A percentile compares a stretch with the other conserved stretches of the same genome.
Evolutionary conservation across 257 asterid genomes (phyloP).

Genomic region (Nyctanthes arbortristis): DNA sequence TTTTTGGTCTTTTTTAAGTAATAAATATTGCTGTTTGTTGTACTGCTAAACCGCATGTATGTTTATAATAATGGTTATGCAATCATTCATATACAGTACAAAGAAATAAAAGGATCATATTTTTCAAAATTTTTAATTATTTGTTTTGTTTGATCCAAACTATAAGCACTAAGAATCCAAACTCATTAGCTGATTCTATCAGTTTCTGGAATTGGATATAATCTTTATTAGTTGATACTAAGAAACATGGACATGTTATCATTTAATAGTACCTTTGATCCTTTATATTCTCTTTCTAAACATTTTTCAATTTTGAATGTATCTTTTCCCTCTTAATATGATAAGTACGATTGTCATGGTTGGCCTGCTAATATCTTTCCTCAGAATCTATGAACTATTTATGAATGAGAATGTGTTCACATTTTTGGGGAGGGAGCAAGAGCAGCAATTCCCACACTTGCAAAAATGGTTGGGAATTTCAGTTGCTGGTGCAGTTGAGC

Average conservation of each 20-base stretch:
- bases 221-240: background rate
- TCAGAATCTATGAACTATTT: constrained; percentile 80
- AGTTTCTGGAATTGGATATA: background rate
- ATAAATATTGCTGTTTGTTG: too few species aligned
- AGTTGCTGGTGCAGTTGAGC: constrained; percentile 83
- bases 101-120: background rate
- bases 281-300: background rate
- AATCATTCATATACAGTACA: background rate
- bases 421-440: constrained; percentile 79
- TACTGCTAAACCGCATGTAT: background rate
- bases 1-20: too few species aligned
- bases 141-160: background rate
- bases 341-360: constrained; percentile 17
- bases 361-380: constrained; percentile 26
- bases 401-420: constrained; percentile 61
- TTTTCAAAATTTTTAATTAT: background rate
- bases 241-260: background rate
- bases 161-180: background rate
- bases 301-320: background rate
- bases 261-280: background rate
- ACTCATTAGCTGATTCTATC: background rate
- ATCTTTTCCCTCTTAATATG: constrained; percentile 10
- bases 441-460: constrained; percentile 84
- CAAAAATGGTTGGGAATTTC: constrained; percentile 93
- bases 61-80: background rate